Evolutionary conservation across 164 flowering plant species (phyloP).

Genomic region (Chimonanthus salicifolius): DNA sequence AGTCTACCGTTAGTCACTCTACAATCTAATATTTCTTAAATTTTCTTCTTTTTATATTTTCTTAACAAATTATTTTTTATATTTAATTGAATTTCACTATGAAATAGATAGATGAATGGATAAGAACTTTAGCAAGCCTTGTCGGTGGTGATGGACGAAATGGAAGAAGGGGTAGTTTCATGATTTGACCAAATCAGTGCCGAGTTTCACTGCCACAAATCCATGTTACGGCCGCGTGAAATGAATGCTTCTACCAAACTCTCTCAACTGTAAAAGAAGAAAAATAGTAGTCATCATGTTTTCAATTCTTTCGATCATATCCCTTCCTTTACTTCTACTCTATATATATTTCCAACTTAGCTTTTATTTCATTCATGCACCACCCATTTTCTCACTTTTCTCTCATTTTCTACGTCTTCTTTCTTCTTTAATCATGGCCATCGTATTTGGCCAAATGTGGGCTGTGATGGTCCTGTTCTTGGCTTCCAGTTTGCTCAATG

Average conservation of each 20-base stretch:
- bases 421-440: neutral
- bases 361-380: neutral
- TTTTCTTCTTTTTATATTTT: too few species aligned
- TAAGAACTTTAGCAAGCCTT: neutral
- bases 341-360: neutral
- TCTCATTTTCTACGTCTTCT: neutral
- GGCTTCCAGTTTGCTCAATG: neutral
- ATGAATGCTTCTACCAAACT: slow-evolving; percentile 14
- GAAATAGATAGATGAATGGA: too few species aligned
- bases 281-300: neutral
- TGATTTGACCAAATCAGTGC: neutral
- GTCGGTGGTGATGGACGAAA: neutral
- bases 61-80: too few species aligned
- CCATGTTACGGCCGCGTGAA: slow-evolving; percentile 12
- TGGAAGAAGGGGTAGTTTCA: neutral
- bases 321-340: neutral
- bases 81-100: too few species aligned
- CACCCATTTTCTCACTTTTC: neutral
- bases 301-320: too few species aligned
- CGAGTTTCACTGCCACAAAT: neutral
- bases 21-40: too few species aligned
- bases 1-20: too few species aligned
- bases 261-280: slow-evolving; percentile 13
- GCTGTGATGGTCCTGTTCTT: slow-evolving; percentile 2
- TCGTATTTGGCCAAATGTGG: slow-evolving; percentile 1